Evolutionary conservation across 768 basidiomycete genomes (phyloP).

Genomic region (Gymnopilus dilepis): DNA sequence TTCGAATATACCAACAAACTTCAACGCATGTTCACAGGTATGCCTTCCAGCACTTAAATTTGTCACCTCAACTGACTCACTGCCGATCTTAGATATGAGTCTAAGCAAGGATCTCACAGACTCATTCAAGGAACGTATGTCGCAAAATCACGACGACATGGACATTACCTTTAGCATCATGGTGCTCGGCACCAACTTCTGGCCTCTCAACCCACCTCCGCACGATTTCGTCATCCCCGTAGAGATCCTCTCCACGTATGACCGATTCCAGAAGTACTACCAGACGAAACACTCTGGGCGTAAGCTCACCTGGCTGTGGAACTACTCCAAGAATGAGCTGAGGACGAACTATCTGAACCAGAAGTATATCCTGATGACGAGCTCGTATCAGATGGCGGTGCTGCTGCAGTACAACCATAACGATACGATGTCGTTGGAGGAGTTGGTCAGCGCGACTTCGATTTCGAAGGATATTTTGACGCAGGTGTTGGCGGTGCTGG

Average conservation of each 20-base stretch:
- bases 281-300: conserved; percentile 94
- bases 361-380: conserved; percentile 97
- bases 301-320: conserved; percentile 98
- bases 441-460: conserved; percentile 78
- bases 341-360: conserved; percentile 93
- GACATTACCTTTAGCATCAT: conserved; percentile 92
- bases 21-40: conserved; percentile 98
- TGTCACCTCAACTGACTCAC: conserved; percentile 3
- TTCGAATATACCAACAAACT: conserved; percentile 99
- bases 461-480: conserved; percentile 82
- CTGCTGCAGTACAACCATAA: conserved; percentile 93
- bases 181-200: conserved; percentile 96
- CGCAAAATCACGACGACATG: conserved; percentile 86
- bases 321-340: conserved; percentile 96
- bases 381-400: conserved; percentile 97
- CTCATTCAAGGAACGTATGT: conserved; percentile 95
- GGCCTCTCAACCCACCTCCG: conserved; percentile 87
- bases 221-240: conserved; percentile 90
- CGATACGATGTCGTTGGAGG: conserved; percentile 84
- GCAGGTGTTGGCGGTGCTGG: conserved; percentile 71
- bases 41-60: no score
- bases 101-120: conserved; percentile 96
- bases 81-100: conserved; percentile 76
- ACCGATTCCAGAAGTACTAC: conserved; percentile 94
- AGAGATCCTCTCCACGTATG: conserved; percentile 87